These are phyloP conservation scores for Apophysomyces ossiformis DNA, from an alignment of 371 early-diverging fungal genomes.

Conservation along the genomic window DNA sequence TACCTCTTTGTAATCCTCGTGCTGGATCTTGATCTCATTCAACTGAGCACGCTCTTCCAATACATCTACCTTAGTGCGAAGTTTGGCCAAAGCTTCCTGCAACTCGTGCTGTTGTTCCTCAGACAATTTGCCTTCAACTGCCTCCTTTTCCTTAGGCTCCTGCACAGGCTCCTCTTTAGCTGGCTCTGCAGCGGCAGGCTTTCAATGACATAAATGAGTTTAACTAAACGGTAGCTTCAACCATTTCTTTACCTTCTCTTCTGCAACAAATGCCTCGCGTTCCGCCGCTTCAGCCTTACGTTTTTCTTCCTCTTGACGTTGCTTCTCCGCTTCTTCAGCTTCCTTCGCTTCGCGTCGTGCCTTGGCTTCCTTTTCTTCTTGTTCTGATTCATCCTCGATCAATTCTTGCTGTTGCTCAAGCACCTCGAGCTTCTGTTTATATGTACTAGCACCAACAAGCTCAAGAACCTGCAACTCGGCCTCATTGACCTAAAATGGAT, in stretches of 20 bases:
- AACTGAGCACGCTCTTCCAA: conserved; percentile 71
- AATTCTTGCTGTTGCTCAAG: conserved; percentile 95
- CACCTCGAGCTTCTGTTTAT: conserved; percentile 91
- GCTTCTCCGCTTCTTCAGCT: conserved; percentile 47
- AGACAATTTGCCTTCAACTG: conserved; percentile 56
- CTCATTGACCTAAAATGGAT: conserved; percentile 62
- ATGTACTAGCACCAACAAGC: conserved; percentile 86
- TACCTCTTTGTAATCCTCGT: conserved; percentile 72
- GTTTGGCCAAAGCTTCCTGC: conserved; percentile 64
- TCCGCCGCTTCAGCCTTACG: conserved; percentile 43
- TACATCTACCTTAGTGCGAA: conserved; percentile 66
- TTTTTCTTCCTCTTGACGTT: conserved; percentile 42
- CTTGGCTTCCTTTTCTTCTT: conserved; percentile 64
- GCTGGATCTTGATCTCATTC: conserved; percentile 67
- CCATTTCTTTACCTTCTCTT: conserved; percentile 18
- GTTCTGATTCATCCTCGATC: conserved; percentile 88
- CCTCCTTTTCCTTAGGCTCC: conserved; percentile 31
- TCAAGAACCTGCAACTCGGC: conserved; percentile 89
- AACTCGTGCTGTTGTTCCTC: conserved; percentile 68
- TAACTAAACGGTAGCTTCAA: not conserved
- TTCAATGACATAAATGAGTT: not conserved
- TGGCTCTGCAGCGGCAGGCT: conserved; percentile 2
- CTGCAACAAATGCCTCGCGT: conserved; percentile 35
- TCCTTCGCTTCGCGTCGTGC: conserved; percentile 56
- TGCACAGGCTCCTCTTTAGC: conserved; percentile 16